phyloP scores from a whole-genome alignment of 2,329 filamentous ascomycete species.

The Tolypocladium ophioglossoides region DNA sequence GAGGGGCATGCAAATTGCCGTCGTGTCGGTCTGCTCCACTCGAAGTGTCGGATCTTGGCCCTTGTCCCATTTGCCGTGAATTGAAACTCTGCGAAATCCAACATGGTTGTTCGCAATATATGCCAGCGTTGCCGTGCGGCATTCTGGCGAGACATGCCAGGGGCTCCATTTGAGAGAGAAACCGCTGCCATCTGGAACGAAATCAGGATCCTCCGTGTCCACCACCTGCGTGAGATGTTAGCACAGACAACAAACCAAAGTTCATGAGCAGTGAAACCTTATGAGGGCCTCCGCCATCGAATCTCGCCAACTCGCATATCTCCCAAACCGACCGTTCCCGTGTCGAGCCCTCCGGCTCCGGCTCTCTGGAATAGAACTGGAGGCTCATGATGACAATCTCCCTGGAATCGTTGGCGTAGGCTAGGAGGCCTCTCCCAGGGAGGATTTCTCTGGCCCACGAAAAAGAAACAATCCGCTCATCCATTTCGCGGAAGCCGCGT shows the following conservation, averaged over 20 bases:
- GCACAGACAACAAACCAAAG: neutral
- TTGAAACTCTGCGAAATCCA: constrained; percentile 40
- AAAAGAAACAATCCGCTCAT: constrained; percentile 39
- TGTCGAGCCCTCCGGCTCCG: constrained; percentile 2
- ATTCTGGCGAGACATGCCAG: constrained; percentile 29
- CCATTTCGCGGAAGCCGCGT: constrained; percentile 21
- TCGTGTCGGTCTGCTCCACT: constrained; percentile 29
- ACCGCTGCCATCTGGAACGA: constrained; percentile 33
- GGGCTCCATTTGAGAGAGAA: constrained; percentile 45
- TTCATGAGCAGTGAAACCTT: constrained; percentile 3
- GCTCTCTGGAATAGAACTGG: constrained; percentile 21
- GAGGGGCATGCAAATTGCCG: constrained; percentile 39
- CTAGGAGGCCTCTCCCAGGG: constrained; percentile 32
- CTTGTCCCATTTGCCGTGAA: constrained; percentile 24
- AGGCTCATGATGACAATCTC: constrained; percentile 42
- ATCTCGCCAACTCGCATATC: constrained; percentile 39
- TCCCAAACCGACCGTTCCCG: constrained; percentile 31
- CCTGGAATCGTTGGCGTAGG: constrained; percentile 38
- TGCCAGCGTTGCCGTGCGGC: constrained; percentile 33
- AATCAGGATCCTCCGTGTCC: constrained; percentile 35
- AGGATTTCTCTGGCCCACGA: constrained; percentile 39
- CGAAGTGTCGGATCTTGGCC: constrained; percentile 25
- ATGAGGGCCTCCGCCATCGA: constrained; percentile 36
- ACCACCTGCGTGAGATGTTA: constrained; percentile 9
- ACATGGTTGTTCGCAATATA: constrained; percentile 42